A percentile compares a stretch with the other conserved stretches of the same genome.
These are phyloP conservation scores for Scheffersomyces titani DNA, from an alignment of 1,139 yeast species.

Conservation along the genomic window DNA sequence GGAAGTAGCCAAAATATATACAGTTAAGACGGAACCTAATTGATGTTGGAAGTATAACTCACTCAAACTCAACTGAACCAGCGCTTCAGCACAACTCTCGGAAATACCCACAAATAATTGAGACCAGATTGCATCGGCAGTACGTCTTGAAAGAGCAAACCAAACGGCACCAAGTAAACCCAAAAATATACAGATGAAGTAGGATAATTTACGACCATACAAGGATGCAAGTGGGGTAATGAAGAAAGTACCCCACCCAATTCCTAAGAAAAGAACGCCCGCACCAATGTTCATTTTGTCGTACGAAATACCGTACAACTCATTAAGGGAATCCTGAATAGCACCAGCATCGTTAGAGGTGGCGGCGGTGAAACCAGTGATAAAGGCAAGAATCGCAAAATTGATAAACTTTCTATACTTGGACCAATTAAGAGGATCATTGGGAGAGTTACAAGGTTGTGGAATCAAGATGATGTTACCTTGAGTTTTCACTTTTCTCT, in stretches of 20 bases:
- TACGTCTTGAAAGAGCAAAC: conserved; percentile 27
- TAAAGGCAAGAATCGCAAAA: conserved; percentile 20
- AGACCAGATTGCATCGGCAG: conserved; percentile 36
- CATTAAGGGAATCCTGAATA: conserved; percentile 36
- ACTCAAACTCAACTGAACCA: conserved; percentile 35
- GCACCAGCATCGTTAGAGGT: conserved; percentile 38
- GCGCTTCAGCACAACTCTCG: conserved; percentile 39
- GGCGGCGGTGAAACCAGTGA: conserved; percentile 39
- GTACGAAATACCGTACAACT: conserved; percentile 31
- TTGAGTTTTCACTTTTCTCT: conserved; percentile 9
- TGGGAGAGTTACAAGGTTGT: conserved; percentile 57
- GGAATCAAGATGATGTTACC: conserved; percentile 48
- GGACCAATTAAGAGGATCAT: conserved; percentile 60
- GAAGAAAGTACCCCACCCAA: conserved; percentile 33
- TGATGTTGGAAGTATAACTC: conserved; percentile 39
- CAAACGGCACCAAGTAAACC: conserved; percentile 35
- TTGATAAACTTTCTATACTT: conserved; percentile 22
- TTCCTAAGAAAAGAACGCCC: conserved; percentile 34
- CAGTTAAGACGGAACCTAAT: conserved; percentile 39
- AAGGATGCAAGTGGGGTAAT: conserved; percentile 35
- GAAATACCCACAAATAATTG: conserved; percentile 37
- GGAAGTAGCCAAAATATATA: conserved; percentile 37
- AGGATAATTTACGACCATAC: conserved; percentile 34
- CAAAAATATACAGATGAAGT: conserved; percentile 29
- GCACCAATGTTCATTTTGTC: conserved; percentile 40